These are phyloP conservation scores for Nannizzia gypsea DNA, from an alignment of 2,329 filamentous ascomycete species.

Conservation along the genomic window DNA sequence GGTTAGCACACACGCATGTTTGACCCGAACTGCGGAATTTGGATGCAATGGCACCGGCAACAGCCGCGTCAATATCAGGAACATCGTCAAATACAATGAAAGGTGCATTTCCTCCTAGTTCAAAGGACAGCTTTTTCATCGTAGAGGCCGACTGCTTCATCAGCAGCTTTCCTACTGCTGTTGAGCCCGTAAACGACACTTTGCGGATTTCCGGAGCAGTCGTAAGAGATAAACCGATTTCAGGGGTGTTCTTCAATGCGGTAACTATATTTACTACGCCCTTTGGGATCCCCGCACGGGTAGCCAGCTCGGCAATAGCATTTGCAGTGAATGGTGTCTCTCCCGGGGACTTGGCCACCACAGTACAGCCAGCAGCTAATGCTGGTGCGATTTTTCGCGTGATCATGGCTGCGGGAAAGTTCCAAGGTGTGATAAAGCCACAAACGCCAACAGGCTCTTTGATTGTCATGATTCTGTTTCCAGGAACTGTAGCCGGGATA, in stretches of 20 bases:
- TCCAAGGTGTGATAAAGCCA: slow-evolving; percentile 57
- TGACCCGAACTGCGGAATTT: slow-evolving; percentile 95
- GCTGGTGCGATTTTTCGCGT: slow-evolving; percentile 44
- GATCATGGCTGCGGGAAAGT: slow-evolving; percentile 48
- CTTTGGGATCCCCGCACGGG: slow-evolving; percentile 76
- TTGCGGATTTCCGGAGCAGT: slow-evolving; percentile 69
- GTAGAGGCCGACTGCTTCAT: slow-evolving; percentile 83
- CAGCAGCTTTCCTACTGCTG: slow-evolving; percentile 57
- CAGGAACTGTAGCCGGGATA: slow-evolving; percentile 47
- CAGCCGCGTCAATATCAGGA: slow-evolving; percentile 73
- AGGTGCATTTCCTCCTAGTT: slow-evolving; percentile 87
- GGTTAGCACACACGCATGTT: slow-evolving; percentile 75
- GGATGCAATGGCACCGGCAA: slow-evolving; percentile 67
- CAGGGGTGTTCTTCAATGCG: slow-evolving; percentile 62
- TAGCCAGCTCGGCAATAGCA: slow-evolving; percentile 73
- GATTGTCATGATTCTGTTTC: slow-evolving; percentile 51
- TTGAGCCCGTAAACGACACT: slow-evolving; percentile 81
- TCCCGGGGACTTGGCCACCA: slow-evolving; percentile 79
- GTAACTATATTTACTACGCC: slow-evolving; percentile 88
- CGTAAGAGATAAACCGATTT: slow-evolving; percentile 66
- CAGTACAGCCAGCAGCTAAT: slow-evolving; percentile 87
- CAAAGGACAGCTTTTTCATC: slow-evolving; percentile 75
- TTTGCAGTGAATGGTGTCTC: slow-evolving; percentile 89
- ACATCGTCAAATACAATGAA: slow-evolving; percentile 92
- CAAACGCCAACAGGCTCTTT: slow-evolving; percentile 58